Percentiles rank a stretch among this genome's conserved stretches.
These are phyloP conservation scores for Sanghuangporus weigelae DNA, from an alignment of 1,284 basidiomycete species.

Conservation along the genomic window DNA sequence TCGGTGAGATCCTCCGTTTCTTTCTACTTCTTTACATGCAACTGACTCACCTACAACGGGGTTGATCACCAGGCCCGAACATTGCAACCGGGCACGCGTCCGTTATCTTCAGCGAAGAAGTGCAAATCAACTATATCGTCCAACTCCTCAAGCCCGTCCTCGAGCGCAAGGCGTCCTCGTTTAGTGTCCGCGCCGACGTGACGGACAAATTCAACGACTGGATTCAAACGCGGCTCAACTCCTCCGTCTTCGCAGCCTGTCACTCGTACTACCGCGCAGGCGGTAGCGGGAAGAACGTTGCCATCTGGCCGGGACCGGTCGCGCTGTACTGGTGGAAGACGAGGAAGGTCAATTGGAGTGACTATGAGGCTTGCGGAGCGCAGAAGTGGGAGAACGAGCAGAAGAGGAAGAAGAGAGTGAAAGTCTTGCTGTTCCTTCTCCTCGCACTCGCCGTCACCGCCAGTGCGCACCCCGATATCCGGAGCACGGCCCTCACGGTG, in stretches of 20 bases:
- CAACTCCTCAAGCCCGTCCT: constrained; percentile 29
- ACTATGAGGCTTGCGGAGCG: constrained; percentile 25
- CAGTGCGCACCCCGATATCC: not conserved
- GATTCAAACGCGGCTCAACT: constrained; percentile 22
- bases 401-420: not conserved
- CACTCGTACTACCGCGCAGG: constrained; percentile 25
- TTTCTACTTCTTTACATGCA: not conserved
- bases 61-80: constrained; percentile 23
- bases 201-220: constrained; percentile 27
- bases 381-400: constrained; percentile 23
- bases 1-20: constrained; percentile 16
- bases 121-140: constrained; percentile 24
- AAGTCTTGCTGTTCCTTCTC: not conserved
- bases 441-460: not conserved
- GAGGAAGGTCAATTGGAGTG: constrained; percentile 24
- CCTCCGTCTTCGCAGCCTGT: constrained; percentile 25
- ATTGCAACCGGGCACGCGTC: constrained; percentile 28
- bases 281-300: constrained; percentile 24
- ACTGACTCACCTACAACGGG: not conserved
- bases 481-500: not conserved
- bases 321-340: constrained; percentile 29
- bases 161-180: constrained; percentile 23
- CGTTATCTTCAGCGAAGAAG: constrained; percentile 31
- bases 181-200: constrained; percentile 23
- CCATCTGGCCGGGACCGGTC: constrained; percentile 27